Percentiles rank a stretch among this genome's conserved stretches.
Evolutionary conservation across 352 stramenopile species (phyloP).

Genomic region (Blastocystis sp.): DNA sequence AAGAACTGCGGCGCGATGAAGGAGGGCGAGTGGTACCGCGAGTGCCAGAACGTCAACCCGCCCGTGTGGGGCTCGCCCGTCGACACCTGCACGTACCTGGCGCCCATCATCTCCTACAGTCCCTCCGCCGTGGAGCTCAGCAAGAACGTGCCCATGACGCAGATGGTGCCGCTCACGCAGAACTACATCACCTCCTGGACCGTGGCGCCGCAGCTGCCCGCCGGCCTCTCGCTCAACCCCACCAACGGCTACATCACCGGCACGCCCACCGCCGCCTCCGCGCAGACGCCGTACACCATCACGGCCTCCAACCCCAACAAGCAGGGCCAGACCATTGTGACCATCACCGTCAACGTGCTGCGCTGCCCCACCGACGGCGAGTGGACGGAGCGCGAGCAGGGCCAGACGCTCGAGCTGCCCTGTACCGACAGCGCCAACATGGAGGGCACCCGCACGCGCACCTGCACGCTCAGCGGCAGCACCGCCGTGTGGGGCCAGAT

Average conservation of each 20-base stretch:
- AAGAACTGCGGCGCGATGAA: constrained; percentile 47
- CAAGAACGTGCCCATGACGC: constrained; percentile 44
- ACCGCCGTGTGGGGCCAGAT: constrained; percentile 17
- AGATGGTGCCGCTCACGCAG: constrained; percentile 6
- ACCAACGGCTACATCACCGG: constrained; percentile 52
- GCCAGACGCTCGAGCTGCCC: constrained; percentile 12
- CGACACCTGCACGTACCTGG: constrained; percentile 34
- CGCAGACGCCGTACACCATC: background rate
- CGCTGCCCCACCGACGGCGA: constrained; percentile 45
- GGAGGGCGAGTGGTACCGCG: constrained; percentile 29
- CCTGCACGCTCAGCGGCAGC: constrained; percentile 18
- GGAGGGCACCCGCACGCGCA: constrained; percentile 53
- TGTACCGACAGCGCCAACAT: constrained; percentile 55
- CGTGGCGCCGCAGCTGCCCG: constrained; percentile 11
- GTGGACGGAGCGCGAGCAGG: constrained; percentile 56
- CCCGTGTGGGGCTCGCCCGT: constrained; percentile 47
- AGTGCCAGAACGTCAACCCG: constrained; percentile 15
- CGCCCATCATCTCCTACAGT: constrained; percentile 41
- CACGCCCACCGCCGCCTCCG: constrained; percentile 18
- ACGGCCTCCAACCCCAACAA: constrained; percentile 32
- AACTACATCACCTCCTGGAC: constrained; percentile 20
- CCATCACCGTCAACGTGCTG: constrained; percentile 43
- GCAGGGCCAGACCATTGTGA: constrained; percentile 4
- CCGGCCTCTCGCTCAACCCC: constrained; percentile 44
- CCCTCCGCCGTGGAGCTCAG: background rate